phyloP scores from a whole-genome alignment of 306 rosid species.

The Dalbergia cultrata region DNA sequence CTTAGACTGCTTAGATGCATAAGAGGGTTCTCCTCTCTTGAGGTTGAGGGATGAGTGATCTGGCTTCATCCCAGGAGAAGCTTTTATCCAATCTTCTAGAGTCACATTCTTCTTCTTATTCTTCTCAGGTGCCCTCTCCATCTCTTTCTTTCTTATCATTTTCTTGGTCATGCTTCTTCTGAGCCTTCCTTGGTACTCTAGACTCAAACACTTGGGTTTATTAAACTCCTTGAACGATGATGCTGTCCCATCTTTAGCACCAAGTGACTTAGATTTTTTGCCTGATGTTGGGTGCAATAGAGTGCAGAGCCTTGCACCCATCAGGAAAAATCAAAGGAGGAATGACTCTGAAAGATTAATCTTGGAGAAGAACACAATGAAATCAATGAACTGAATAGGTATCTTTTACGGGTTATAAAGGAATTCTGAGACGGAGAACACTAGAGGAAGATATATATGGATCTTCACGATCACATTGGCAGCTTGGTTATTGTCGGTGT shows the following conservation, averaged over 20 bases:
- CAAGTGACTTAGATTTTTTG: background rate
- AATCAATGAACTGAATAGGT: constrained; percentile 23
- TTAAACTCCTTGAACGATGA: constrained; percentile 5
- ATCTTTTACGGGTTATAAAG: constrained; percentile 37
- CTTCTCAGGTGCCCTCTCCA: constrained; percentile 16
- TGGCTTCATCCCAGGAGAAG: constrained; percentile 32
- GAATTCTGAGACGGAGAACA: constrained; percentile 35
- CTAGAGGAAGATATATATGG: constrained; percentile 41
- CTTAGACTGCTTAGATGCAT: constrained; percentile 19
- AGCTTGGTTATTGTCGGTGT: constrained; percentile 39
- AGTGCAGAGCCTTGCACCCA: constrained; percentile 47
- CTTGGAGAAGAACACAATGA: constrained; percentile 21
- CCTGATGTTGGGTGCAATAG: background rate
- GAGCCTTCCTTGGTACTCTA: background rate
- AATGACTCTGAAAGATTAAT: constrained; percentile 28
- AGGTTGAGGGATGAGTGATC: too few species aligned
- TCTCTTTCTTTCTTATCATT: background rate
- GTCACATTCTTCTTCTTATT: constrained; percentile 18
- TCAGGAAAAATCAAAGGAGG: constrained; percentile 17
- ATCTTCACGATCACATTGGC: constrained; percentile 13
- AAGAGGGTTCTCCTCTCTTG: background rate
- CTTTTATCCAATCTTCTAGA: constrained; percentile 39
- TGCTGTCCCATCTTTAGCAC: background rate
- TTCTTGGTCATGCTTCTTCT: background rate
- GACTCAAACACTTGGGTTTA: constrained; percentile 17